Base-by-base conservation (phyloP, 2,329 filamentous ascomycete genomes). In the Penicillium psychrosexuale region DNA sequence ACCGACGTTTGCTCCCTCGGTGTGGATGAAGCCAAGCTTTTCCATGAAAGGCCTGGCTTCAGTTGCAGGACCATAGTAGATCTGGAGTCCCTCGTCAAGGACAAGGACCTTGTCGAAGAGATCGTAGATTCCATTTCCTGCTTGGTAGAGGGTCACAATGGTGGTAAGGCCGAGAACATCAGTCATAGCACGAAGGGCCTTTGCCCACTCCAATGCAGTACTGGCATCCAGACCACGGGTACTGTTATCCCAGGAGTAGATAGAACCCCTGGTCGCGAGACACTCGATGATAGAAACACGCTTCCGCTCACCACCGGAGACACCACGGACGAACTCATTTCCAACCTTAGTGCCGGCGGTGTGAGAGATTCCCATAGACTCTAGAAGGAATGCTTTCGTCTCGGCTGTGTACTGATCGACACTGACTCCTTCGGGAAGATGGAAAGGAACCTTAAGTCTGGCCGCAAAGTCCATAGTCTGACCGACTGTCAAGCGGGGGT, bases 41-140 rank as follows among this genome's bases (percentile, higher is more conserved):
- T 87, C 84, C 78, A 89, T 85, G 63, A 85, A 89, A 1, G 82
- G 81, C 8, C 77, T 72, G 0, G 86, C 86, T 47, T 83, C 76
- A 5, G 77, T 72, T 48, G 77, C 72, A 0, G 84, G 79, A 0
- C 86, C 86, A 61, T 86, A 88, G 72, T 80, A 89, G 42, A 87
- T 78, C 61, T 88, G 71, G 37, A 55, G 55, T 15, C 55, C 55
- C n/a, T 55, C 51, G 15, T 57, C 55, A 8, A 57, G 51, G 8
- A 57, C 46, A 30, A 57, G 46, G 12, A 57, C 46, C 24, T 57
- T 57, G 24, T 57, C 55, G 22, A 57, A 57, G 4, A 55, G 51
- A 15, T 57, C 46, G n/a, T 50, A 57, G 28, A 57, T 57, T 24
- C 55, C 51, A 13, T 57, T 57, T 43, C 55, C 55, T 8, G 55